Evolutionary conservation across 2,329 filamentous ascomycete species (phyloP).

Genomic region (Hymenoscyphus repandus): DNA sequence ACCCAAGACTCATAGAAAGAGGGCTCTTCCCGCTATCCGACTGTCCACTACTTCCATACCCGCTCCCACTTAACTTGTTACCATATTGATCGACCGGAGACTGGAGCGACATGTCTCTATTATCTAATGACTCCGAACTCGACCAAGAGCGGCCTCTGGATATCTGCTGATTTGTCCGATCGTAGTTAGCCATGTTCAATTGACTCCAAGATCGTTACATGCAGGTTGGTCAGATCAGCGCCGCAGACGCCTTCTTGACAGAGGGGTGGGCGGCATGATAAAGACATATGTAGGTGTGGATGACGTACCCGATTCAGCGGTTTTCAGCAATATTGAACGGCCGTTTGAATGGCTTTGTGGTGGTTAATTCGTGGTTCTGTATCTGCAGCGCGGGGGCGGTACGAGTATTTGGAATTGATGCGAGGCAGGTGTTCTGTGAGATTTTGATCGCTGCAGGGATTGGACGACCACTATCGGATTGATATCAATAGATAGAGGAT

Average conservation of each 20-base stretch:
- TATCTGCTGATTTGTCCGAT: constrained; percentile 11
- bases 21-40: constrained; percentile 31
- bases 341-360: constrained; percentile 4
- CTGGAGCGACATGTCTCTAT: constrained; percentile 22
- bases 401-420: constrained; percentile 22
- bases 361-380: constrained; percentile 7
- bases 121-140: constrained; percentile 2
- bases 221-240: constrained; percentile 1
- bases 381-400: constrained; percentile 9
- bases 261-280: neutral
- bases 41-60: constrained; percentile 28
- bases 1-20: constrained; percentile 46
- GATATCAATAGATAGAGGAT: neutral
- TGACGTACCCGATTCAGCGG: constrained; percentile 15
- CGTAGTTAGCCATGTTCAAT: constrained; percentile 16
- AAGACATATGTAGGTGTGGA: constrained; percentile 10
- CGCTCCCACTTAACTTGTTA: constrained; percentile 24
- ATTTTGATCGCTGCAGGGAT: constrained; percentile 2
- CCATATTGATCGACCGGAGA: constrained; percentile 27
- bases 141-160: constrained; percentile 3
- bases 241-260: neutral
- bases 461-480: constrained; percentile 1
- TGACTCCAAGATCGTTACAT: constrained; percentile 2
- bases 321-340: constrained; percentile 3
- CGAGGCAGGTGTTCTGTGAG: neutral